These are phyloP conservation scores for Monosporascus sp. DNA, from an alignment of 2,329 filamentous ascomycete genomes.

Conservation along the genomic window DNA sequence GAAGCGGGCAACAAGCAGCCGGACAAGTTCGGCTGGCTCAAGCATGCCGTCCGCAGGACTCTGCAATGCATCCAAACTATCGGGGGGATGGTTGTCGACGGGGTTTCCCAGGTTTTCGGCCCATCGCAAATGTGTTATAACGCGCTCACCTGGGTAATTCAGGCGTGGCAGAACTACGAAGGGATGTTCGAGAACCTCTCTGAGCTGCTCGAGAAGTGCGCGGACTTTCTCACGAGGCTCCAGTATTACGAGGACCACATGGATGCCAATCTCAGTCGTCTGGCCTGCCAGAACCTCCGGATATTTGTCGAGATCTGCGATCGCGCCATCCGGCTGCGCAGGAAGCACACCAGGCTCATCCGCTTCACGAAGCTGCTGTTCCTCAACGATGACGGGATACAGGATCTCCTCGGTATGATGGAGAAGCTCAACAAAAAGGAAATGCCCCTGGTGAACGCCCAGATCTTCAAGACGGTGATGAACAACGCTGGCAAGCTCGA, in stretches of 20 bases:
- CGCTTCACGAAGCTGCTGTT: constrained; percentile 30
- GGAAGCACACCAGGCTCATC: constrained; percentile 23
- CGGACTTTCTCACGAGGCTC: constrained; percentile 29
- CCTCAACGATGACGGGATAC: constrained; percentile 30
- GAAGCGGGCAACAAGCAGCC: constrained; percentile 22
- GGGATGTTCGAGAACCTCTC: constrained; percentile 29
- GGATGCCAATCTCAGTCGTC: constrained; percentile 25
- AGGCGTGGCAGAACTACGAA: constrained; percentile 30
- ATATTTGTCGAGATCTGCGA: constrained; percentile 32
- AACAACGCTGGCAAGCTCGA: constrained; percentile 26
- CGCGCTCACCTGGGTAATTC: constrained; percentile 32
- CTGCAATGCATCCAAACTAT: constrained; percentile 30
- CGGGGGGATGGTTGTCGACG: constrained; percentile 28
- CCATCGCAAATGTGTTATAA: constrained; percentile 30
- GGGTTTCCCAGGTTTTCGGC: constrained; percentile 28
- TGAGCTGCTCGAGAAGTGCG: constrained; percentile 27
- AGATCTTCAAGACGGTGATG: constrained; percentile 28
- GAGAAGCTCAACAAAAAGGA: constrained; percentile 29
- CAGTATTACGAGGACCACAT: constrained; percentile 27
- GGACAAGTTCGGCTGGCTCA: constrained; percentile 24
- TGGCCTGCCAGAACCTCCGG: constrained; percentile 30
- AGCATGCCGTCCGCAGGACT: constrained; percentile 22
- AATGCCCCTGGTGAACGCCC: constrained; percentile 26
- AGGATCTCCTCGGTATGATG: constrained; percentile 27
- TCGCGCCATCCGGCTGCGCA: constrained; percentile 23